Evolutionary conservation across 192 early-diverging fungal species (phyloP).

Genomic region (Coemansia sp.): DNA sequence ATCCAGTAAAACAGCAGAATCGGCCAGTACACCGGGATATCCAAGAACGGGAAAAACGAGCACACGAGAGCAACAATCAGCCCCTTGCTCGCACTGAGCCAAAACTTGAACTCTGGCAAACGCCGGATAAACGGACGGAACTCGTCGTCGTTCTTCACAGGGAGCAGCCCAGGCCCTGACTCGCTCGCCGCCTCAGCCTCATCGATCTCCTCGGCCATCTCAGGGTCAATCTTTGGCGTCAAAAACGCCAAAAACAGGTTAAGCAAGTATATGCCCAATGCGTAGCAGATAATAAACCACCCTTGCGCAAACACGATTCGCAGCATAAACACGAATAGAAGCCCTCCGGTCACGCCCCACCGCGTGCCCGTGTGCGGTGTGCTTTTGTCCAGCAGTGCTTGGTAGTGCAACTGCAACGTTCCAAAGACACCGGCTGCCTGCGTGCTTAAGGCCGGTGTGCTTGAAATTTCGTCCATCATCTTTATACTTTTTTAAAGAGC

Average conservation of each 20-base stretch:
- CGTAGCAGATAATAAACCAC: slow-evolving; percentile 98
- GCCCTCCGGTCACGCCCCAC: slow-evolving; percentile 67
- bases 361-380: slow-evolving; percentile 75
- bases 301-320: slow-evolving; percentile 81
- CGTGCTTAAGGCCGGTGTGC: slow-evolving; percentile 46
- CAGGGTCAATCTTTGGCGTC: slow-evolving; percentile 94
- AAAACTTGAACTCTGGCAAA: slow-evolving; percentile 98
- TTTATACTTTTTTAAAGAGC: background rate
- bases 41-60: slow-evolving; percentile 84
- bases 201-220: slow-evolving; percentile 51
- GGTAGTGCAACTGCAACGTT: slow-evolving; percentile 56
- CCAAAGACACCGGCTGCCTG: slow-evolving; percentile 41
- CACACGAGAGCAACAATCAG: slow-evolving; percentile 80
- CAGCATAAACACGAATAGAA: slow-evolving; percentile 68
- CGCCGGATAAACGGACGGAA: slow-evolving; percentile 96
- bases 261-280: slow-evolving; percentile 90
- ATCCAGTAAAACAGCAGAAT: slow-evolving; percentile 96
- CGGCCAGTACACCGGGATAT: slow-evolving; percentile 99
- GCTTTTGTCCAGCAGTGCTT: slow-evolving; percentile 76
- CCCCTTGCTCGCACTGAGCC: slow-evolving; percentile 83
- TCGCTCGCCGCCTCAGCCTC: slow-evolving; percentile 52
- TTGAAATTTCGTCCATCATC: slow-evolving; percentile 51
- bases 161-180: slow-evolving; percentile 64
- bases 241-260: slow-evolving; percentile 94
- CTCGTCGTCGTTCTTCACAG: slow-evolving; percentile 87